Evolutionary conservation across 495 filamentous ascomycete species (phyloP), one percentile per base, ranked within the genome.

Genomic region (Aspergillus incahuasiensis): DNA sequence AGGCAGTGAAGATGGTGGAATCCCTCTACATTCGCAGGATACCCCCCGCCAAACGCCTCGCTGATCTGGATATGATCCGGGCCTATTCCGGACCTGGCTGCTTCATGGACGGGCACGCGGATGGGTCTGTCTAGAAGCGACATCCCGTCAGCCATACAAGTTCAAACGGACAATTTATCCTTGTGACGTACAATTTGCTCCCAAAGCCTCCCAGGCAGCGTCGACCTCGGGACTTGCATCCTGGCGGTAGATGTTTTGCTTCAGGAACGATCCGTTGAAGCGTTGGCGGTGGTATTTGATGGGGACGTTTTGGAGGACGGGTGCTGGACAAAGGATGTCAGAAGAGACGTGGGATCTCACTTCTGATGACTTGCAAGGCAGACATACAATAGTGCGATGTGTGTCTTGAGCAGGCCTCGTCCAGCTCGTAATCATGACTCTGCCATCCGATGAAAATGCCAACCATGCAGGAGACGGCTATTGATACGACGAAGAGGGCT

Each of bases 1-100:
- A 83, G 59, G 46, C 82, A 85, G 54, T 83, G 80, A 3, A 84
- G 61, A 55, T 84, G 81, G 54, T 83, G 82, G 12, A 84, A 58
- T 0, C 80, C 80, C 61, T 82, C 81, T 8, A 83, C 68, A 48
- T 82, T 80, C 0, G 77, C 81, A 2, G 78, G 74, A 52, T 55
- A 74, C 0, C 81, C 82, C 8, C 81, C 81, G 5, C 82, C 81
- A 57, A 80, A 77, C 48, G 76, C 74, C 5, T 74, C 57, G 15
- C 66, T 68, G 34, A 82, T 77, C 54, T 79, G 71, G 24, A 82
- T 80, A 42, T 82, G 79, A 48, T 77, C 71, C 1, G 50, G 7
- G 0, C 68, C 59, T 8, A 84, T 62, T 2, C 78, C 80, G 3
- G 74, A 69, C 39, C 57, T 52, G 44, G 62, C 46, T 0, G 73